These are phyloP conservation scores for Fistulina hepatica DNA, from an alignment of 1,284 basidiomycete genomes.

Conservation along the genomic window DNA sequence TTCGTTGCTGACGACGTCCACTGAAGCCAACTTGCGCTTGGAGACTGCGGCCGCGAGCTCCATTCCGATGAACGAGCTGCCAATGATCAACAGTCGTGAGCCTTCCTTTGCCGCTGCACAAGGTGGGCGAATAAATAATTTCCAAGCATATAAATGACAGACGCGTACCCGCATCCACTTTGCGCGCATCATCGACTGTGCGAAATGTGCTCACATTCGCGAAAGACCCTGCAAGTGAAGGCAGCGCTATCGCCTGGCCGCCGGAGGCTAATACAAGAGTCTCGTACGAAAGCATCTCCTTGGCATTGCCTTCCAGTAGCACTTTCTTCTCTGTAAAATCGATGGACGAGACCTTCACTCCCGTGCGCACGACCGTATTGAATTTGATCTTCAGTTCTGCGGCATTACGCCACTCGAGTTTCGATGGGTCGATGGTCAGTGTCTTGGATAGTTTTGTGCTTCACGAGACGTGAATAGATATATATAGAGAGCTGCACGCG, in stretches of 20 bases:
- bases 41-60: slow-evolving; percentile 73
- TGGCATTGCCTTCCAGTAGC: slow-evolving; percentile 41
- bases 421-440: slow-evolving; percentile 66
- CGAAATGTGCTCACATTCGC: slow-evolving; percentile 76
- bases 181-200: slow-evolving; percentile 61
- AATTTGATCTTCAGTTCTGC: slow-evolving; percentile 76
- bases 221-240: slow-evolving; percentile 68
- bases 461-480: slow-evolving; percentile 5
- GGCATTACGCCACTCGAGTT: slow-evolving; percentile 65
- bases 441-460: slow-evolving; percentile 89
- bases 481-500: not conserved
- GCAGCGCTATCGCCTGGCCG: slow-evolving; percentile 57
- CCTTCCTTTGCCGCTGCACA: slow-evolving; percentile 49
- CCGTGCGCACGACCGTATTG: slow-evolving; percentile 63
- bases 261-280: slow-evolving; percentile 68
- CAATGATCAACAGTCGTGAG: slow-evolving; percentile 76
- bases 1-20: slow-evolving; percentile 82
- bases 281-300: slow-evolving; percentile 56
- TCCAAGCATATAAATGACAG: not conserved
- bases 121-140: slow-evolving; percentile 6
- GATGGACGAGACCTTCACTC: slow-evolving; percentile 57
- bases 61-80: slow-evolving; percentile 91
- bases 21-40: slow-evolving; percentile 65
- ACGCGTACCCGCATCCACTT: slow-evolving; percentile 57
- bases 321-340: slow-evolving; percentile 55